phyloP scores from a whole-genome alignment of 1,139 yeast genomes.

The Zygosaccharomyces pseudobailii region DNA sequence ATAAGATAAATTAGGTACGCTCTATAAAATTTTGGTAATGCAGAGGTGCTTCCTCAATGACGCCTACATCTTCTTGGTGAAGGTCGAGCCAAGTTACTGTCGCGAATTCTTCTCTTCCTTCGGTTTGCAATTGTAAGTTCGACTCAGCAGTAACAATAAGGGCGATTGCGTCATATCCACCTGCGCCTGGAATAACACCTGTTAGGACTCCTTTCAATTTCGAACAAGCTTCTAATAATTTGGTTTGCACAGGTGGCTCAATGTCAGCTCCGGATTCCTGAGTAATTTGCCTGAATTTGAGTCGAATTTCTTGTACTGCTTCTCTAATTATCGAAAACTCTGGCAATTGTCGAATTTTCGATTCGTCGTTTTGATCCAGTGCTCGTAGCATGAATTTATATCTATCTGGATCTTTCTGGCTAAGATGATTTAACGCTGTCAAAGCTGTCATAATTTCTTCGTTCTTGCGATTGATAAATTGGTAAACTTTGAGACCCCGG shows the following conservation, averaged over 20 bases:
- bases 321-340: conserved; percentile 31
- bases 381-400: conserved; percentile 32
- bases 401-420: conserved; percentile 26
- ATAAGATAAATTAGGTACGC: background rate
- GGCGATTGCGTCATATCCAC: conserved; percentile 92
- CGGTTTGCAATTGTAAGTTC: conserved; percentile 38
- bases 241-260: conserved; percentile 77
- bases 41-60: conserved; percentile 33
- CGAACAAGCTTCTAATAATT: conserved; percentile 57
- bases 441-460: conserved; percentile 49
- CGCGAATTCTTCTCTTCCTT: conserved; percentile 32
- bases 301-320: conserved; percentile 49
- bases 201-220: conserved; percentile 71
- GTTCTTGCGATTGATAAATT: conserved; percentile 54
- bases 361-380: conserved; percentile 12
- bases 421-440: conserved; percentile 37
- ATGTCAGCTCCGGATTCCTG: conserved; percentile 71
- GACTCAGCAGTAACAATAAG: conserved; percentile 53
- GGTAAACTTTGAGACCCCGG: conserved; percentile 50
- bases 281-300: conserved; percentile 55
- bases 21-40: conserved; percentile 22
- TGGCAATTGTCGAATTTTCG: conserved; percentile 5
- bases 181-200: conserved; percentile 98
- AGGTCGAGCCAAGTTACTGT: conserved; percentile 62
- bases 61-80: conserved; percentile 54